Conservation (phyloP, 805 yeast species). For the Wickerhamomyces chaumierensis region DNA sequence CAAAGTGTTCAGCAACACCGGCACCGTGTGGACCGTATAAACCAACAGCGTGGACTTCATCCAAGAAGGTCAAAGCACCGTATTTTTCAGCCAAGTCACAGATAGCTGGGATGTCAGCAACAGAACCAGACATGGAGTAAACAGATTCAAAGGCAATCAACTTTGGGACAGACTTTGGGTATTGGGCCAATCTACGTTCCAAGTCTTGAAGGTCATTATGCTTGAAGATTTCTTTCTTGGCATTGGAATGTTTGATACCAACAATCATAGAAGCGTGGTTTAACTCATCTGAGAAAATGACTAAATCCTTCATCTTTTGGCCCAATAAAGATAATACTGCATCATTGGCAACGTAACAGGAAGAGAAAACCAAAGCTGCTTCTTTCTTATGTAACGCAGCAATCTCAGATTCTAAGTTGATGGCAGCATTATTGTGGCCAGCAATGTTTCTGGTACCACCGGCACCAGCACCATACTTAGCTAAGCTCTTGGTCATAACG, state of each 20-base stretch:
- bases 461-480: constrained; percentile 94
- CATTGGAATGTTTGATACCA: constrained; percentile 86
- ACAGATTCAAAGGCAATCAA: constrained; percentile 95
- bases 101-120: constrained; percentile 84
- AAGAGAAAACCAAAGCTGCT: constrained; percentile 88
- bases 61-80: constrained; percentile 93
- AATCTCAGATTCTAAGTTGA: constrained; percentile 71
- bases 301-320: constrained; percentile 79
- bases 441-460: constrained; percentile 99
- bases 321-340: constrained; percentile 88
- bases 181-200: constrained; percentile 64
- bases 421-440: constrained; percentile 90
- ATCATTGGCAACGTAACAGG: constrained; percentile 95
- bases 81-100: constrained; percentile 96
- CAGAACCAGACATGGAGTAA: constrained; percentile 97
- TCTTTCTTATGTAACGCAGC: constrained; percentile 92
- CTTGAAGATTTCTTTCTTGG: constrained; percentile 79
- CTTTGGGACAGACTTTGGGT: constrained; percentile 85
- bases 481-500: constrained; percentile 70
- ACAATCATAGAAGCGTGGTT: constrained; percentile 98
- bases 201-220: constrained; percentile 83
- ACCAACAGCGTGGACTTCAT: constrained; percentile 98
- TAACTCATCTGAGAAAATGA: constrained; percentile 83
- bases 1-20: constrained; percentile 96
- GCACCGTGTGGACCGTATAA: constrained; percentile 99